These are phyloP conservation scores for Chlorella variabilis DNA, from an alignment of 163 green algal genomes.

Conservation along the genomic window DNA sequence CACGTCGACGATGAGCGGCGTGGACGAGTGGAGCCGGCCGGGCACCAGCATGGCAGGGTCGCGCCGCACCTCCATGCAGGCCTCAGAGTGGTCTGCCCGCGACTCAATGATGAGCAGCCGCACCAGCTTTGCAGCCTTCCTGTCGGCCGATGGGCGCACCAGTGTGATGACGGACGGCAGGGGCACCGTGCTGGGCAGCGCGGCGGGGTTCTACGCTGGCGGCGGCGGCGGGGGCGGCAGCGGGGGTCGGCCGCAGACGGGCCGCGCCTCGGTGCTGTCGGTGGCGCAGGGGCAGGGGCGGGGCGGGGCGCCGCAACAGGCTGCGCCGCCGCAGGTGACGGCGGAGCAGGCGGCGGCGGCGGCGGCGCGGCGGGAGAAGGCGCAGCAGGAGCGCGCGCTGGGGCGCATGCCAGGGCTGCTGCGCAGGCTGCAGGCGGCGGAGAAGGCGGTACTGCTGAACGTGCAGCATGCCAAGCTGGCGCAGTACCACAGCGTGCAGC, in stretches of 20 bases:
- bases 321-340: background rate
- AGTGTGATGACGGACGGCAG: no score
- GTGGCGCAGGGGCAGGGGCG: background rate
- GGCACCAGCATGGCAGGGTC: background rate
- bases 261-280: background rate
- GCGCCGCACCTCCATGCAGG: slow-evolving; percentile 14
- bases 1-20: background rate
- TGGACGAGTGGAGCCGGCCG: background rate
- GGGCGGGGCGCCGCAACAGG: background rate
- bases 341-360: slow-evolving; percentile 17
- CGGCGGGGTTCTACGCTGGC: background rate
- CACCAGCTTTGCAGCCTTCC: slow-evolving; percentile 11
- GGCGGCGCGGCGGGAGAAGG: slow-evolving; percentile 1
- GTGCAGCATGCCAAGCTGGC: slow-evolving; percentile 75
- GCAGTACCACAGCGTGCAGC: slow-evolving; percentile 64
- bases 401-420: slow-evolving; percentile 57
- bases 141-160: background rate
- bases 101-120: slow-evolving; percentile 3
- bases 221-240: background rate
- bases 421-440: slow-evolving; percentile 70
- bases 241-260: background rate
- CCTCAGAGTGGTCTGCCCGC: background rate
- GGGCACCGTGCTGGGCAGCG: slow-evolving; percentile 10
- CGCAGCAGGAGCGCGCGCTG: slow-evolving; percentile 34
- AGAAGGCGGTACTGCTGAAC: slow-evolving; percentile 78